Base-by-base conservation (phyloP, 352 stramenopile species). In the Pythium scleroteichum region DNA sequence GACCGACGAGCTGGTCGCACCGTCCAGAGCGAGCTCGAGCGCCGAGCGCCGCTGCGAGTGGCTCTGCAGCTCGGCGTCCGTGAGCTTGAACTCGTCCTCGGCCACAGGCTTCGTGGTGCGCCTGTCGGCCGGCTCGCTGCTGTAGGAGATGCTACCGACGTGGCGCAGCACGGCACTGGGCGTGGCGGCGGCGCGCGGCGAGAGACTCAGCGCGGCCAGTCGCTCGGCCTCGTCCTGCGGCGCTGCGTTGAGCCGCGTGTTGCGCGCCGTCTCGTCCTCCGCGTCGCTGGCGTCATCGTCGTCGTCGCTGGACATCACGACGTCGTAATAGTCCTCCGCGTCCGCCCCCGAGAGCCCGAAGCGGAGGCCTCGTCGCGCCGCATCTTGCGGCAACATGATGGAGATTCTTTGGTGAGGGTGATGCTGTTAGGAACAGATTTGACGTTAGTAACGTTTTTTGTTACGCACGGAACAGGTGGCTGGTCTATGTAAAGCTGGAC, bases 291-390 rank as follows among this genome's bases (percentile, higher is more conserved):
- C 62, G 24, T 82, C 72, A 0, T 52, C 65, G 35, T 80, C 82
- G 38, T 84, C 76, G 20, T 87, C 80, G 58, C 78, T 90, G 4
- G 80, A 78, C 39, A 87, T 62, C 41, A 70, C 35, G n/a, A 75
- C 73, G 17, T 77, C 56, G 56, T 78, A 82, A 69, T 85, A 90
- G 62, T 90, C 80, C 27, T 90, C 80, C 5, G 64, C 75, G 47
- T 71, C 60, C n/a, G 54, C 50, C 22, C 49, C 59, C 1, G 32
- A 35, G 2, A 70, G 23, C 9, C 63, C 63, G 44, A 70, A 70
- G 0, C 48, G 42, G 16, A 38, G 29, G 20, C 62, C 62, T 13
- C 54, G 47, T 16, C 44, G 62, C 24, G 46, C 49, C 17, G 32
- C 48, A 23, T 23, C 35, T 32, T 44, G 38, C 7, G 48, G 8